Evolutionary conservation across 176 grass and related monocot species (phyloP), one percentile per base, ranked within the genome.

Genomic region (Guadua angustifolia): DNA sequence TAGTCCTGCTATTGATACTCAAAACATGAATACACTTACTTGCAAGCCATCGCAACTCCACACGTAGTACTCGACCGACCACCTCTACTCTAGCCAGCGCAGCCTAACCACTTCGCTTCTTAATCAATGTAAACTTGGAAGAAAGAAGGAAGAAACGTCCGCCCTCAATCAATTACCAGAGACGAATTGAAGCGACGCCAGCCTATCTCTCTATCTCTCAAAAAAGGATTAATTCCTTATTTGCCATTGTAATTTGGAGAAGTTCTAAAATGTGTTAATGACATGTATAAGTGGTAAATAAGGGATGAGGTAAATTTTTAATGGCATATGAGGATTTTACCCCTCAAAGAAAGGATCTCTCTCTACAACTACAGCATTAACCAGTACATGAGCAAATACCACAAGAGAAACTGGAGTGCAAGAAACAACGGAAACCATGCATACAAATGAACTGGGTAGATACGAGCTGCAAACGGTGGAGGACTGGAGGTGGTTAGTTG

Each of bases 141-240:
- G 26, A 38, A 16, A 61, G 58, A 26, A 62, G 58, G 59, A 79
- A 40, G 50, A 43, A 50, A 64, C 55, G 24, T 82, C 71, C 2
- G 46, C 33, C 33, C 40, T 45, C 86, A 35, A 88, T 68, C 13
- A 88, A 84, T 47, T 29, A 13, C 55, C 24, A 47, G 66, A 55
- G 57, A 42, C 36, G 46, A 71, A 80, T 67, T 66, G 19, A 80
- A 40, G 6, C 66, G 5, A 11, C 68, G 46, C 35, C 67, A 36
- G 1, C 74, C 33, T 61, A 73, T 44, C 79, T 40, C 79, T 39
- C 72, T 29, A 0, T 7, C 39, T 40, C 39, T 72, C n/a, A n/a
- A n/a, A n/a, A n/a, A n/a, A n/a, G n/a, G n/a, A n/a, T n/a, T n/a
- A n/a, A n/a, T n/a, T n/a, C n/a, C n/a, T n/a, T n/a, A n/a, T n/a